A percentile compares a stretch with the other conserved stretches of the same genome.
These are phyloP conservation scores for Candida parachauliodes DNA, from an alignment of 805 yeast genomes.

Conservation along the genomic window DNA sequence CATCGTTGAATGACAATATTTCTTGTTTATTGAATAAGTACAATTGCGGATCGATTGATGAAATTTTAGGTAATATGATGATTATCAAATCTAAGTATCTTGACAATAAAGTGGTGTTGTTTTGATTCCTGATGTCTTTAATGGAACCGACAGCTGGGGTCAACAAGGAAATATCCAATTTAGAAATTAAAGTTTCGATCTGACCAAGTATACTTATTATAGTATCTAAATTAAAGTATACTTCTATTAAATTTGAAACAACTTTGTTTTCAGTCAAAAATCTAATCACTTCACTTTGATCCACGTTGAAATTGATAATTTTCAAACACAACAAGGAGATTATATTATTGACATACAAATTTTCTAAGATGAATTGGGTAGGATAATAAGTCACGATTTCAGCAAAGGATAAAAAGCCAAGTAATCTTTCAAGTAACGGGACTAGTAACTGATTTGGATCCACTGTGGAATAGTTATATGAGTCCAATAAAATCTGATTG, in stretches of 20 bases:
- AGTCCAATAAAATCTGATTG: constrained; percentile 11
- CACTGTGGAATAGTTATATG: constrained; percentile 11
- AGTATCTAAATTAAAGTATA: constrained; percentile 6
- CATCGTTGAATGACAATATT: constrained; percentile 17
- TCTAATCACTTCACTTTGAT: constrained; percentile 5
- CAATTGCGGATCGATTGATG: constrained; percentile 4
- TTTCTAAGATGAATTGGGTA: constrained; percentile 13
- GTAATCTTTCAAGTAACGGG: constrained; percentile 13
- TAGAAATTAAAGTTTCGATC: constrained; percentile 10
- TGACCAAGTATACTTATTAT: constrained; percentile 9
- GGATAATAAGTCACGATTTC: constrained; percentile 16
- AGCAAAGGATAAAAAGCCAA: constrained; percentile 11
- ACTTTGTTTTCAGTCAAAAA: constrained; percentile 8
- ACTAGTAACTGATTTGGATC: constrained; percentile 14
- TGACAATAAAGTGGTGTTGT: constrained; percentile 16
- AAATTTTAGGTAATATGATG: constrained; percentile 13
- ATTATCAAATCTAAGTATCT: constrained; percentile 18
- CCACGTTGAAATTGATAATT: constrained; percentile 8
- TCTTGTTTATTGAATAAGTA: constrained; percentile 13
- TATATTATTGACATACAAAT: constrained; percentile 5
- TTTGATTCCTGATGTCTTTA: constrained; percentile 7
- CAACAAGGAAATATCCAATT: constrained; percentile 1
- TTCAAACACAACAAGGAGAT: constrained; percentile 9
- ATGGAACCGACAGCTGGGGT: constrained; percentile 8
- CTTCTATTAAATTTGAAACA: neutral